Evolutionary conservation across 2,329 filamentous ascomycete genomes (phyloP).

Genomic region (Colletotrichum sp.): DNA sequence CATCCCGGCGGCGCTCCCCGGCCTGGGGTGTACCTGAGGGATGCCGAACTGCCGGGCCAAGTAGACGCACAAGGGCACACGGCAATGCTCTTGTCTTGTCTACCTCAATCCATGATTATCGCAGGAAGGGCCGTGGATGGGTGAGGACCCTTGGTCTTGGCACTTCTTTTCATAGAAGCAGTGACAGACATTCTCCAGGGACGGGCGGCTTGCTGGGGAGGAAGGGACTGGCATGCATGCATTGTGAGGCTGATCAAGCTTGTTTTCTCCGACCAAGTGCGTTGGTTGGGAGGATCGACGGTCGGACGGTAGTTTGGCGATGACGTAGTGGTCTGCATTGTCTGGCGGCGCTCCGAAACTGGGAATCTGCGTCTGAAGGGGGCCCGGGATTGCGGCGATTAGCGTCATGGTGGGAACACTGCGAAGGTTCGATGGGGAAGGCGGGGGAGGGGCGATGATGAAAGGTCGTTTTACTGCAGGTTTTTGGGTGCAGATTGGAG

Average conservation of each 20-base stretch:
- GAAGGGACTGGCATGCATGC: background rate
- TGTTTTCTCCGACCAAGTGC: background rate
- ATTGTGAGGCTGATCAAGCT: background rate
- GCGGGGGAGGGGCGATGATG: background rate
- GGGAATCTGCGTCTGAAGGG: background rate
- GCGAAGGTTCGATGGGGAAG: background rate
- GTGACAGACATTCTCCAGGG: background rate
- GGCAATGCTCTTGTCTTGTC: background rate
- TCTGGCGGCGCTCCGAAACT: conserved; percentile 1
- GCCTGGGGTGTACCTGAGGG: background rate
- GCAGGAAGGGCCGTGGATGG: background rate
- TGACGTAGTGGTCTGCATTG: background rate
- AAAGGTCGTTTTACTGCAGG: background rate
- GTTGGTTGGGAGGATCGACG: background rate
- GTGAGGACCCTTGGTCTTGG: background rate
- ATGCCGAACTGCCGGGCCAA: background rate
- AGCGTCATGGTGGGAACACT: background rate
- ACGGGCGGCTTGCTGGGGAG: background rate
- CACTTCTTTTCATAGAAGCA: background rate
- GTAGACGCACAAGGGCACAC: background rate
- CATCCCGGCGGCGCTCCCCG: background rate
- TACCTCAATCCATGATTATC: background rate
- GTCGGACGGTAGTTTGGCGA: background rate
- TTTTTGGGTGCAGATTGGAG: background rate
- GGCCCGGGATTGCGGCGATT: background rate